A percentile compares a stretch with the other conserved stretches of the same genome.
Evolutionary conservation across 2,329 filamentous ascomycete species (phyloP).

Genomic region (Sporothrix phasma): DNA sequence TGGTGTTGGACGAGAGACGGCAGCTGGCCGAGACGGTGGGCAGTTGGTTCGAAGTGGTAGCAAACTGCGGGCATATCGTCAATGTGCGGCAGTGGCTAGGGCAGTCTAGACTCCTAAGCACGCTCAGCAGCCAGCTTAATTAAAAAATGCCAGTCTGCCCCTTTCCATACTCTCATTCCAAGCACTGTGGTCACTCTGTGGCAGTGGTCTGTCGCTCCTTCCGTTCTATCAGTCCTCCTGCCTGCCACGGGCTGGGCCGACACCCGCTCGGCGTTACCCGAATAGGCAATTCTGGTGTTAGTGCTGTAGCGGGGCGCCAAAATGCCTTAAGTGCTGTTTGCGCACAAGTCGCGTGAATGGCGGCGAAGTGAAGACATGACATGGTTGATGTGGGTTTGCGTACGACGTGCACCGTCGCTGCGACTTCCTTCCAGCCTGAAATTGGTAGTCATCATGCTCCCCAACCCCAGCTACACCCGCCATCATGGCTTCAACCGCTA

Average conservation of each 20-base stretch:
- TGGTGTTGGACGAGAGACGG: slow-evolving; percentile 8
- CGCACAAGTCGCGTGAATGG: slow-evolving; percentile 10
- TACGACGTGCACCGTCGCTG: too few relatives aligned
- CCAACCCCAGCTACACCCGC: too few relatives aligned
- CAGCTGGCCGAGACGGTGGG: slow-evolving; percentile 3
- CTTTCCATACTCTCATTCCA: too few relatives aligned
- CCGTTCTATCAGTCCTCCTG: not conserved
- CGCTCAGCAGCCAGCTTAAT: too few relatives aligned
- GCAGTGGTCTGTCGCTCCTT: not conserved
- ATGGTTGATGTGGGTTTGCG: too few relatives aligned
- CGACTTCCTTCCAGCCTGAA: too few relatives aligned
- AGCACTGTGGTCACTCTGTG: not conserved
- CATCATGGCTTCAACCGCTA: too few relatives aligned
- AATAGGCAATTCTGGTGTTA: slow-evolving; percentile 13
- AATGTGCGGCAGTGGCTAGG: slow-evolving; percentile 14
- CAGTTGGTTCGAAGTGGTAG: not conserved
- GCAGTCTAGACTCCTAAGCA: too few relatives aligned
- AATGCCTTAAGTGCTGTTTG: too few relatives aligned
- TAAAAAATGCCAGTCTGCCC: too few relatives aligned
- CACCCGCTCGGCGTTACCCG: slow-evolving; percentile 3
- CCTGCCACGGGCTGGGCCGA: not conserved
- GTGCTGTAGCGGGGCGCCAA: slow-evolving; percentile 2
- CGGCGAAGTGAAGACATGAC: not conserved
- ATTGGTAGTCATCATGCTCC: too few relatives aligned
- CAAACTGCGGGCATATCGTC: slow-evolving; percentile 11